A percentile compares a stretch with the other conserved stretches of the same genome.
phyloP scores from a whole-genome alignment of 2,329 filamentous ascomycete genomes.

The Colletotrichum theobromicola region DNA sequence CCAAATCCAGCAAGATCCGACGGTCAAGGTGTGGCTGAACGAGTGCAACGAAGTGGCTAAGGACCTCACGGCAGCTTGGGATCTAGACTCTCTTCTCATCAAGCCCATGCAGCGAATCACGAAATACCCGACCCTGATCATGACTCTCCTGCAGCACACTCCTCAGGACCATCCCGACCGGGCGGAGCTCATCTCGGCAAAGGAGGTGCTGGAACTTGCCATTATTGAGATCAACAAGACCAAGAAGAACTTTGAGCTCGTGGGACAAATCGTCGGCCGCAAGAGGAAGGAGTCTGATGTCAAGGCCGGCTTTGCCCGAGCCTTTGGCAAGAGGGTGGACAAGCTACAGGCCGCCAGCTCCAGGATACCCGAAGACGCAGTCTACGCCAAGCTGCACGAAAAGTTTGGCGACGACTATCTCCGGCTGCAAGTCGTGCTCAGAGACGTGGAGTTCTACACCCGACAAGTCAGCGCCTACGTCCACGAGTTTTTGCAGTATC shows the following conservation, averaged over 20 bases:
- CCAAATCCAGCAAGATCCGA: conserved; percentile 66
- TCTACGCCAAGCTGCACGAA: conserved; percentile 81
- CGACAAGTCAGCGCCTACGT: conserved; percentile 82
- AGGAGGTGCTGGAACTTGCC: conserved; percentile 64
- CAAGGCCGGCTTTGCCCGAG: conserved; percentile 82
- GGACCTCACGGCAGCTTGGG: conserved; percentile 93
- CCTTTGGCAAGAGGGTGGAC: conserved; percentile 87
- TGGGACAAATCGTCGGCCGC: conserved; percentile 84
- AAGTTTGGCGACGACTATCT: conserved; percentile 93
- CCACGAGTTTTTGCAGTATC: conserved; percentile 79
- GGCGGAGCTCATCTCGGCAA: conserved; percentile 61
- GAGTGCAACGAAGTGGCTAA: conserved; percentile 93
- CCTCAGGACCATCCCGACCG: conserved; percentile 85
- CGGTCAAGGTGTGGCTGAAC: conserved; percentile 83
- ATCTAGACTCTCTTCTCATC: conserved; percentile 92
- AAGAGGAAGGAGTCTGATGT: conserved; percentile 91
- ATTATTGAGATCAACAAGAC: conserved; percentile 91
- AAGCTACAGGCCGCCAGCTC: conserved; percentile 73
- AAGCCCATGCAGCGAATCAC: conserved; percentile 95
- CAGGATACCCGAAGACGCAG: conserved; percentile 75
- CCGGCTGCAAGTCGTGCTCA: conserved; percentile 87
- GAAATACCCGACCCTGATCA: conserved; percentile 89
- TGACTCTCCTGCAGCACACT: conserved; percentile 80
- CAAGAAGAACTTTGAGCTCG: conserved; percentile 92
- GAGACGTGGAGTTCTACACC: conserved; percentile 93